Evolutionary conservation across 1,139 yeast genomes (phyloP).

Genomic region (Hansenula anomala): DNA sequence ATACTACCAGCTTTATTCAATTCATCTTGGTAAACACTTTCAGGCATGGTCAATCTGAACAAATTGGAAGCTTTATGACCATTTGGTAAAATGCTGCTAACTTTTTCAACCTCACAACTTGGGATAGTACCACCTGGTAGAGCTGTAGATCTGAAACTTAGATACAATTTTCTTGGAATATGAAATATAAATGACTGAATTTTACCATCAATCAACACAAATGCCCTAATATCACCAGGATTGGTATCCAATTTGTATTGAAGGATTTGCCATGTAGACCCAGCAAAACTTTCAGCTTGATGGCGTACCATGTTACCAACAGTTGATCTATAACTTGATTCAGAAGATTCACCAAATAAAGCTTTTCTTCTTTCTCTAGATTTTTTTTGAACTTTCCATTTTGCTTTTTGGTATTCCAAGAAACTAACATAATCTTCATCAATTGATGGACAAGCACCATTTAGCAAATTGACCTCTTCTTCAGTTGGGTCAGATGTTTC

Average conservation of each 20-base stretch:
- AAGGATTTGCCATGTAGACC: conserved; percentile 78
- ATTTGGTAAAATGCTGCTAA: conserved; percentile 62
- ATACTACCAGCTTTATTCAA: conserved; percentile 54
- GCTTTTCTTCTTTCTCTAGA: conserved; percentile 69
- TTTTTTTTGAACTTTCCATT: conserved; percentile 75
- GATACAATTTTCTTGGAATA: conserved; percentile 68
- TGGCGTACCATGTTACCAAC: conserved; percentile 68
- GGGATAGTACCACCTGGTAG: conserved; percentile 42
- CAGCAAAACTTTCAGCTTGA: conserved; percentile 76
- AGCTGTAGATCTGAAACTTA: conserved; percentile 54
- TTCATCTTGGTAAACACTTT: conserved; percentile 54
- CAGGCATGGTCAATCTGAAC: conserved; percentile 66
- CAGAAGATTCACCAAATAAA: conserved; percentile 66
- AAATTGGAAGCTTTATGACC: conserved; percentile 56
- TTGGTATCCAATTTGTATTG: conserved; percentile 56
- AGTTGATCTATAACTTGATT: conserved; percentile 39
- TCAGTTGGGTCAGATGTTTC: conserved; percentile 29
- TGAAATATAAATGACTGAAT: conserved; percentile 71
- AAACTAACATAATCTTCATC: conserved; percentile 72
- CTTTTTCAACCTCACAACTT: conserved; percentile 55
- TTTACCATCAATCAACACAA: conserved; percentile 63
- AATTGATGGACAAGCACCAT: conserved; percentile 64
- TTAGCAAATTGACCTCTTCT: conserved; percentile 43
- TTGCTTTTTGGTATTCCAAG: conserved; percentile 72
- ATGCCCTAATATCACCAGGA: conserved; percentile 76